phyloP scores from a whole-genome alignment of 148 eudicot species.

The Nepenthes mirabilis region DNA sequence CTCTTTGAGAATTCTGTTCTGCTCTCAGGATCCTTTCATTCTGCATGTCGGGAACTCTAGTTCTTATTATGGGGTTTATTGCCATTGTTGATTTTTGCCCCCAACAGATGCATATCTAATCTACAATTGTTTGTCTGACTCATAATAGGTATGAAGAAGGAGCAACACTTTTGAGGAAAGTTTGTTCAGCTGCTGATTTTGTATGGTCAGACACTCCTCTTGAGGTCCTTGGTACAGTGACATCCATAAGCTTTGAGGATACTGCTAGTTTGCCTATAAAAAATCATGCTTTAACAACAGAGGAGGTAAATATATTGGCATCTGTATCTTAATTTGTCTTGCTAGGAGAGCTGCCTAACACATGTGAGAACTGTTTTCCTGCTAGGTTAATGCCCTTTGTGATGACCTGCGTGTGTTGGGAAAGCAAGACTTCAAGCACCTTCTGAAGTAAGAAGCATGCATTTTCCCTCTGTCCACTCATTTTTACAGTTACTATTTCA shows the following conservation, averaged over 20 bases:
- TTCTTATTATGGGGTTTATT: no score
- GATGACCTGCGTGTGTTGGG: slow-evolving; percentile 82
- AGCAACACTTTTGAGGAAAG: slow-evolving; percentile 50
- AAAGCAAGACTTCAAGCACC: slow-evolving; percentile 90
- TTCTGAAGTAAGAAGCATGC: slow-evolving; percentile 50
- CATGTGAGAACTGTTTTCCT: slow-evolving; percentile 4
- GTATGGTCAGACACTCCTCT: slow-evolving; percentile 62
- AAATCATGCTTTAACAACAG: slow-evolving; percentile 62
- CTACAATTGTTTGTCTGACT: neutral
- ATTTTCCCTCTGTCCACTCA: neutral
- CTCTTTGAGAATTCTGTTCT: no score
- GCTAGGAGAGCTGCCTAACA: neutral
- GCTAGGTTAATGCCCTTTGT: slow-evolving; percentile 62
- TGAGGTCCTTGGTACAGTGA: slow-evolving; percentile 66
- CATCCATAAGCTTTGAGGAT: slow-evolving; percentile 58
- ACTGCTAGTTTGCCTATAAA: slow-evolving; percentile 45
- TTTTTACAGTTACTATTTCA: neutral
- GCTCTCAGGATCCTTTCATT: no score
- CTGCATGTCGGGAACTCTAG: no score
- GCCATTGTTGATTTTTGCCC: no score
- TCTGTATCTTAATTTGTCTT: slow-evolving; percentile 1
- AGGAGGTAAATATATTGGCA: slow-evolving; percentile 43
- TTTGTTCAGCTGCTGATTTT: slow-evolving; percentile 67
- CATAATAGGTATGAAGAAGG: slow-evolving; percentile 65
- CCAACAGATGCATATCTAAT: no score